Conservation (phyloP, 768 basidiomycete species). For the Baorangia bicolor region DNA sequence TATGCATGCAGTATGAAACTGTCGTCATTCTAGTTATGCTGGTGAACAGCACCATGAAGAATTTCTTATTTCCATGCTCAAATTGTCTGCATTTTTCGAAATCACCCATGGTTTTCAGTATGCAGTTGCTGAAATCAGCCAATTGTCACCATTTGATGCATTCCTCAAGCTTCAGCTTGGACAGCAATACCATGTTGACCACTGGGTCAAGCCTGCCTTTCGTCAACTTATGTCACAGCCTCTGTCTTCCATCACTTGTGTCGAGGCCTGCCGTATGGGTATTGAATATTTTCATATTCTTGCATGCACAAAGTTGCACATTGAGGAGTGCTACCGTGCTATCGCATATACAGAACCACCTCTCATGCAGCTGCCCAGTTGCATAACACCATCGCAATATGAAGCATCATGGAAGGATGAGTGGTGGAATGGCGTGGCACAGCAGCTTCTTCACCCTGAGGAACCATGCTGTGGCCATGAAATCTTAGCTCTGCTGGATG, state of each 20-base stretch:
- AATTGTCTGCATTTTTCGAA: neutral
- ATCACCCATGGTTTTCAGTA: conserved; percentile 5
- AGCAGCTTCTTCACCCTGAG: conserved; percentile 2
- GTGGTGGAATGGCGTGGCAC: conserved; percentile 12
- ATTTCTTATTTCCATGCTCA: conserved; percentile 1
- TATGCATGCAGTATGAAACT: too few species aligned
- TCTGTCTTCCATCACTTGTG: neutral
- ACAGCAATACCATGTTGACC: neutral
- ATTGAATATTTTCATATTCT: neutral
- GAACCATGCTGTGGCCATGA: neutral
- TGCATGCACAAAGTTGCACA: neutral
- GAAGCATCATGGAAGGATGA: neutral
- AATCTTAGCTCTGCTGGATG: neutral
- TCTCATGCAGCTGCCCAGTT: neutral
- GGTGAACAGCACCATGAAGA: conserved; percentile 3
- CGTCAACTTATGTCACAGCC: neutral
- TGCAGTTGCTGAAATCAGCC: neutral
- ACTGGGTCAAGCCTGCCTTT: conserved; percentile 12
- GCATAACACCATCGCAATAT: neutral
- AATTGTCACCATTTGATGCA: neutral
- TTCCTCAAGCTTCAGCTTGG: conserved; percentile 9
- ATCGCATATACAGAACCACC: conserved; percentile 2
- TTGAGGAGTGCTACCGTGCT: neutral
- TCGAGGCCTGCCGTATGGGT: neutral
- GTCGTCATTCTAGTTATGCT: conserved; percentile 8